Base-by-base conservation (phyloP, 345 rosid species). In the Streptanthus diversifolius region DNA sequence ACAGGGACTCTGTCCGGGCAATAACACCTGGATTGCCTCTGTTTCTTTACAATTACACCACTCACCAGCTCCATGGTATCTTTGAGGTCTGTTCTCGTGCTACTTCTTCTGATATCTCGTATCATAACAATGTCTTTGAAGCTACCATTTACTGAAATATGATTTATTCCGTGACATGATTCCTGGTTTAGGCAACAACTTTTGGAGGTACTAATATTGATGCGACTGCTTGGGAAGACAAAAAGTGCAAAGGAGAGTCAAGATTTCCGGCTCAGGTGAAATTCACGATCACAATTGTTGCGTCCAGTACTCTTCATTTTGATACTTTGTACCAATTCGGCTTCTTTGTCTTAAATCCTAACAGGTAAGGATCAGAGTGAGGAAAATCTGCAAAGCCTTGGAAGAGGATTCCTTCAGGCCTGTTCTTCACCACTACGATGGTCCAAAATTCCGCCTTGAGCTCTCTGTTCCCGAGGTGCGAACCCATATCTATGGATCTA, bases 161-260 rank as follows among this genome's bases (percentile, higher is more conserved):
- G 58, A 53, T 43, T 14, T 14, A n/a, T 47, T 15, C 24, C 1
- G 2, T 52, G 48, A 32, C 24, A 33, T 69, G 17, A 35, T 61
- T 37, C 12, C 27, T 48, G 30, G 69, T 79, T 5, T 81, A 95
- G 97, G 99, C 99, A 62, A 79, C 88, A 66, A 84, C 92, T 77
- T 95, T 95, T 84, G 97, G 99, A 53, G 97, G 99, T 72, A 88
- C 96, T 18, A 91, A 95, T 82, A 95, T 95, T 24, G 99, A 95
- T 76, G 95, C 97, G 63, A 95, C 97, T 80, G 99, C 99, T 25
- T 95, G 99, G 99, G 99, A 91, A 82, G 97, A 95, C 83, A 95
- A 91, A 70, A 95, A 95, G 73, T 88, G 93, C 81, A 95, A 95
- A 88, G 99, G 99, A 24, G 97, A 95, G 79, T 91, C 97, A 5